These are phyloP conservation scores for Vachellia collinsii DNA, from an alignment of 306 rosid genomes.

Conservation along the genomic window DNA sequence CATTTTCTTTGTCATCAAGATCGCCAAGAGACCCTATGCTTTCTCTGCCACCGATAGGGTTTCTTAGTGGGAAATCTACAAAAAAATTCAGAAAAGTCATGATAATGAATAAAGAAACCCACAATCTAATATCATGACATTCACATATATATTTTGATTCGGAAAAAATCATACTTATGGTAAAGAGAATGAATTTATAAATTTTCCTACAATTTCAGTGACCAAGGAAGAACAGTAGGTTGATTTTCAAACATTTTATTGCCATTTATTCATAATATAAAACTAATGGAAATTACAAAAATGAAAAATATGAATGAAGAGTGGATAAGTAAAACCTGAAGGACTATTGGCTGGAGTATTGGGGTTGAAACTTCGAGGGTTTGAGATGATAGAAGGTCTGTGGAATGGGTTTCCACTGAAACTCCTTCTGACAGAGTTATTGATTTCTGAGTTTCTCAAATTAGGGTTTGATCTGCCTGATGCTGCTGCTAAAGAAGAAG, in stretches of 20 bases:
- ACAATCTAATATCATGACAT: neutral
- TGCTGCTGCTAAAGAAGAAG: conserved; percentile 43
- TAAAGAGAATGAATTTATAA: neutral
- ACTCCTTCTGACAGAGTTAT: conserved; percentile 66
- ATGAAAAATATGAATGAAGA: neutral
- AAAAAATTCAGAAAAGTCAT: neutral
- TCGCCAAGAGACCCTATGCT: conserved; percentile 39
- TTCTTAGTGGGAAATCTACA: conserved; percentile 60
- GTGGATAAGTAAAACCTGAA: conserved; percentile 50
- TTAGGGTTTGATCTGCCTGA: conserved; percentile 44
- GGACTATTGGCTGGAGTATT: conserved; percentile 74
- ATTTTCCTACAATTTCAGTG: conserved; percentile 11
- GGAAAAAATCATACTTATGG: neutral
- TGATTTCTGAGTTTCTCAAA: conserved; percentile 66
- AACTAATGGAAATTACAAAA: neutral
- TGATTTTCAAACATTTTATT: conserved; percentile 27
- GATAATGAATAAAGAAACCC: neutral
- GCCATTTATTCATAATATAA: neutral
- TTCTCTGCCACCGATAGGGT: conserved; percentile 50
- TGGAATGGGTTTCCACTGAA: conserved; percentile 71
- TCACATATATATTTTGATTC: neutral
- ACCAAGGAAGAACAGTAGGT: neutral
- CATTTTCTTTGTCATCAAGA: conserved; percentile 78
- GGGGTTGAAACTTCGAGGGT: conserved; percentile 53
- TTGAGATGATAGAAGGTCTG: conserved; percentile 58